Percentiles rank a stretch among this genome's conserved stretches.
These are phyloP conservation scores for Coccomyxa sp. DNA, from an alignment of 139 green algal genomes.

Conservation along the genomic window DNA sequence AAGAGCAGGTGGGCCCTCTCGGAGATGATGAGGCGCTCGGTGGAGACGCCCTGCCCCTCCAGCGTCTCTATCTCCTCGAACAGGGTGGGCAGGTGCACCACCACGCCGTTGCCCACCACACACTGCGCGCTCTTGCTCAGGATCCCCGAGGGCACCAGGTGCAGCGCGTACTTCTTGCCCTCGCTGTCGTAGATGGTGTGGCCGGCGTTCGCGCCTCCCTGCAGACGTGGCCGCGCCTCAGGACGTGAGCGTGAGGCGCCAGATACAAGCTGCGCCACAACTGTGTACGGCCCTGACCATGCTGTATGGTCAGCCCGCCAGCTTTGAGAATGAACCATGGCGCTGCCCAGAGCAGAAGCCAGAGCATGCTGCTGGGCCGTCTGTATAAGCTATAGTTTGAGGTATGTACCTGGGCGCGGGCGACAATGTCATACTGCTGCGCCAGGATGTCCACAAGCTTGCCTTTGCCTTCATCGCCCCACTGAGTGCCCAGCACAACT, in stretches of 20 bases:
- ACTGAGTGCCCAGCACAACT: constrained; percentile 96
- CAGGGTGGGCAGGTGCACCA: constrained; percentile 92
- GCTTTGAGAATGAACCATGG: too few relatives aligned
- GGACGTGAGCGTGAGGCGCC: too few relatives aligned
- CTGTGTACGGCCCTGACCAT: too few relatives aligned
- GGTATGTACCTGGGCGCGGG: constrained; percentile 77
- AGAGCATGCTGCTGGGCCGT: neutral
- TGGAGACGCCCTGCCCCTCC: constrained; percentile 25
- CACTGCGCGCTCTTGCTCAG: constrained; percentile 87
- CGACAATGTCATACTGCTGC: constrained; percentile 94
- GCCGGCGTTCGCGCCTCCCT: constrained; percentile 97
- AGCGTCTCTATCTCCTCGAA: constrained; percentile 90
- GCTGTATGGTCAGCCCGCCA: too few relatives aligned
- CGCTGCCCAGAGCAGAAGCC: too few relatives aligned
- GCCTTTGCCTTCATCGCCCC: constrained; percentile 99
- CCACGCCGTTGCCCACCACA: constrained; percentile 96
- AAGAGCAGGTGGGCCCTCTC: constrained; percentile 97
- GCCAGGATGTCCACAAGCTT: constrained; percentile 99
- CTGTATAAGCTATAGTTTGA: neutral
- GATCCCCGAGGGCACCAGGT: constrained; percentile 96
- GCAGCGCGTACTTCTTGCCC: constrained; percentile 96
- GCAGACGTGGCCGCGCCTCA: too few relatives aligned
- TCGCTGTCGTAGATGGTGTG: constrained; percentile 98
- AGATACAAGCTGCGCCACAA: too few relatives aligned
- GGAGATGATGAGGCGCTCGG: constrained; percentile 70